Conservation (phyloP, 805 yeast species). For the Candida glaebosa region DNA sequence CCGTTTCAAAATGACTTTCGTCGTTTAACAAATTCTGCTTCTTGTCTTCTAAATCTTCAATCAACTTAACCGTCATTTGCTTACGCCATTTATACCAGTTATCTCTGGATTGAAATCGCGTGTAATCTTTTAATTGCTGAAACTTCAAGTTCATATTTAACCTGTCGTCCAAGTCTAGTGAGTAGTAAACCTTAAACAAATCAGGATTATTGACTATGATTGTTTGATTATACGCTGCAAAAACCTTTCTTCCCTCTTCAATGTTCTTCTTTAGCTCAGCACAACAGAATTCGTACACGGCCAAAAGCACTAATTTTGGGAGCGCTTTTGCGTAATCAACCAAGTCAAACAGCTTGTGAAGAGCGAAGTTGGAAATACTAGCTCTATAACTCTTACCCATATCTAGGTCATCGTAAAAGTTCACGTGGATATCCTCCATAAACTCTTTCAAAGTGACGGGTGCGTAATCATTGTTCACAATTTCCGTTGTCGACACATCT, state of each 20-base stretch:
- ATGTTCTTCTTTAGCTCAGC: constrained; percentile 51
- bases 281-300: constrained; percentile 52
- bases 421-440: constrained; percentile 36
- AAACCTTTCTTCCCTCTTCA: constrained; percentile 44
- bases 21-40: constrained; percentile 8
- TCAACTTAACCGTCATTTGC: constrained; percentile 46
- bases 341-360: constrained; percentile 11
- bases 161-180: constrained; percentile 34
- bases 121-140: constrained; percentile 45
- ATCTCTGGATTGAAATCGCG: constrained; percentile 50
- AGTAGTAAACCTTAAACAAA: constrained; percentile 47
- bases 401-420: constrained; percentile 46
- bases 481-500: constrained; percentile 10
- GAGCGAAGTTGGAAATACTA: constrained; percentile 15
- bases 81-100: constrained; percentile 65
- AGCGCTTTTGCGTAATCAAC: constrained; percentile 38
- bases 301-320: constrained; percentile 41
- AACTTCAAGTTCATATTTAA: constrained; percentile 45
- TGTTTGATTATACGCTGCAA: constrained; percentile 46
- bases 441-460: constrained; percentile 38
- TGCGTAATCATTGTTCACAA: constrained; percentile 14
- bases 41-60: constrained; percentile 23
- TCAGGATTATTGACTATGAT: constrained; percentile 45
- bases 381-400: constrained; percentile 25
- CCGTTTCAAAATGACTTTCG: constrained; percentile 1